Evolutionary conservation across 2,329 filamentous ascomycete genomes (phyloP).

Genomic region (Cordyceps pruinosa): DNA sequence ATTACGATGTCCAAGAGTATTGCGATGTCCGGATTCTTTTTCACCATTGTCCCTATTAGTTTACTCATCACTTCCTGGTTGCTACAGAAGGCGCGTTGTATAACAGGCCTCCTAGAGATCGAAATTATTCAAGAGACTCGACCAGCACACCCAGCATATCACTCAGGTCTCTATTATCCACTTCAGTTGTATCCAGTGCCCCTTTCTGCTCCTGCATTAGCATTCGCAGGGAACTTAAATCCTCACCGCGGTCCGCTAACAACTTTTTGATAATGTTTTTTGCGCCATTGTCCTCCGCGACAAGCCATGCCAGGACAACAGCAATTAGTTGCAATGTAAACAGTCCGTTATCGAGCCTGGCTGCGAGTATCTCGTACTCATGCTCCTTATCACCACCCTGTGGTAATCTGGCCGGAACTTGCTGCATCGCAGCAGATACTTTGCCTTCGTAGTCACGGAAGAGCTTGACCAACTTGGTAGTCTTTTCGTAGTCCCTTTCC

Average conservation of each 20-base stretch:
- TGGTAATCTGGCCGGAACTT: constrained; percentile 24
- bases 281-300: constrained; percentile 79
- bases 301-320: constrained; percentile 79
- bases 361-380: constrained; percentile 65
- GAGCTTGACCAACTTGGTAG: constrained; percentile 62
- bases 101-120: not conserved
- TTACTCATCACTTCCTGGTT: constrained; percentile 1
- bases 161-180: constrained; percentile 49
- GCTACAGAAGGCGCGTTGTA: not conserved
- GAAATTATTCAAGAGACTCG: constrained; percentile 35
- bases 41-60: constrained; percentile 4
- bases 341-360: constrained; percentile 74
- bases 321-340: constrained; percentile 80
- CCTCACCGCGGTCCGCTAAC: constrained; percentile 62
- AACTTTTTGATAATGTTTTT: constrained; percentile 55
- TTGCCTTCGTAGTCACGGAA: constrained; percentile 61
- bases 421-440: constrained; percentile 53
- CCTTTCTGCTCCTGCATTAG: constrained; percentile 59
- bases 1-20: not conserved
- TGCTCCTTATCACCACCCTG: constrained; percentile 37
- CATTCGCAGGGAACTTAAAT: constrained; percentile 52
- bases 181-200: constrained; percentile 48
- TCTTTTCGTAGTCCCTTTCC: constrained; percentile 89
- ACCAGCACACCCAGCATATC: constrained; percentile 50
- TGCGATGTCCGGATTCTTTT: not conserved